Evolutionary conservation across 257 asterid species (phyloP).

Genomic region (Catharanthus roseus): DNA sequence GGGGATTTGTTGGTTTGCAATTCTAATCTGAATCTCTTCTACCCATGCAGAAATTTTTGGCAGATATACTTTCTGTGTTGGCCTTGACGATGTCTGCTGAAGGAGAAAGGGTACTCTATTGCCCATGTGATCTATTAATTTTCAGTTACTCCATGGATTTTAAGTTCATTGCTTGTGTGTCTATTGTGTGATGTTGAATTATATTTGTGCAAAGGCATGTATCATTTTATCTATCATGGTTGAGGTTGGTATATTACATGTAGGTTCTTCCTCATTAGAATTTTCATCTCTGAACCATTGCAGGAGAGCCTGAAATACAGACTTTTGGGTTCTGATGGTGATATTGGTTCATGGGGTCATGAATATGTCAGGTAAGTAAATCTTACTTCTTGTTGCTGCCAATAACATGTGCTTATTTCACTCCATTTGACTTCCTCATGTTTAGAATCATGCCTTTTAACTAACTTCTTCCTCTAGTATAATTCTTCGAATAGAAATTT

Average conservation of each 20-base stretch:
- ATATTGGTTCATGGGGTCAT: slow-evolving; percentile 98
- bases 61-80: slow-evolving; percentile 93
- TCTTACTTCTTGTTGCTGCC: background rate
- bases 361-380: slow-evolving; percentile 83
- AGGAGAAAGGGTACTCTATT: slow-evolving; percentile 73
- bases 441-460: background rate
- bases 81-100: slow-evolving; percentile 98
- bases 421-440: background rate
- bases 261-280: background rate
- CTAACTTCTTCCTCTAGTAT: background rate
- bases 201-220: background rate
- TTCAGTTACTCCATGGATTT: background rate
- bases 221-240: background rate
- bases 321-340: slow-evolving; percentile 80
- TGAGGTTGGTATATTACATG: background rate
- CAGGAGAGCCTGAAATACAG: slow-evolving; percentile 98
- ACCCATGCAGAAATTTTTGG: slow-evolving; percentile 57
- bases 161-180: background rate
- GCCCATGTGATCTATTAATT: background rate
- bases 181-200: background rate
- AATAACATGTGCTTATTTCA: background rate
- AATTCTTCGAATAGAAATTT: background rate
- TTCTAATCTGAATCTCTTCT: slow-evolving; percentile 1
- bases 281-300: slow-evolving; percentile 16
- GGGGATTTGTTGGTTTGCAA: background rate